Evolutionary conservation across 108 stramenopile species (phyloP).

Genomic region (Skeletonema costatum): DNA sequence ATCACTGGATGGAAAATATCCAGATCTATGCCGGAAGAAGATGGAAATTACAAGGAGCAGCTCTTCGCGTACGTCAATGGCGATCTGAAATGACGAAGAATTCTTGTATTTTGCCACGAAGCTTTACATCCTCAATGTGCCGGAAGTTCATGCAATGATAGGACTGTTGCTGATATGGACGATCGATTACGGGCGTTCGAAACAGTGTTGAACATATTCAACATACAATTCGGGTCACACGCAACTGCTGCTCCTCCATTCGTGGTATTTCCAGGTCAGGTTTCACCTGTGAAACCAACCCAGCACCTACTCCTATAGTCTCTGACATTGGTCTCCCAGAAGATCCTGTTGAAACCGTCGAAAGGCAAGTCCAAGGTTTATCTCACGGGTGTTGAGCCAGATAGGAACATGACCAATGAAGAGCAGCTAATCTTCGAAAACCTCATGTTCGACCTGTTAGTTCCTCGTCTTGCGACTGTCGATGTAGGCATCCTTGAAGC

Average conservation of each 20-base stretch:
- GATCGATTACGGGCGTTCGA: conserved; percentile 41
- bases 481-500: conserved; percentile 21
- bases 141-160: conserved; percentile 7
- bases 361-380: conserved; percentile 20
- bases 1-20: conserved; percentile 50
- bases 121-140: conserved; percentile 41
- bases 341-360: not conserved
- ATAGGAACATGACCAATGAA: conserved; percentile 35
- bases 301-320: conserved; percentile 26
- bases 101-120: conserved; percentile 24
- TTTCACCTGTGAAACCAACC: conserved; percentile 13
- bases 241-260: conserved; percentile 43
- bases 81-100: conserved; percentile 10
- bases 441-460: conserved; percentile 36
- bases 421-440: conserved; percentile 33
- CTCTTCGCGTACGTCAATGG: conserved; percentile 33
- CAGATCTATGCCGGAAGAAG: conserved; percentile 35
- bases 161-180: conserved; percentile 22
- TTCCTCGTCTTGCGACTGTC: conserved; percentile 26
- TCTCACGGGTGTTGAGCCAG: conserved; percentile 36
- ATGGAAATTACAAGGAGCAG: conserved; percentile 37
- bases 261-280: conserved; percentile 36
- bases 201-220: conserved; percentile 35
- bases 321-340: conserved; percentile 14
- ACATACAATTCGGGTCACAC: conserved; percentile 40